A percentile compares a stretch with the other conserved stretches of the same genome.
phyloP scores from a whole-genome alignment of 257 asterid genomes.

The Linaria vulgaris region DNA sequence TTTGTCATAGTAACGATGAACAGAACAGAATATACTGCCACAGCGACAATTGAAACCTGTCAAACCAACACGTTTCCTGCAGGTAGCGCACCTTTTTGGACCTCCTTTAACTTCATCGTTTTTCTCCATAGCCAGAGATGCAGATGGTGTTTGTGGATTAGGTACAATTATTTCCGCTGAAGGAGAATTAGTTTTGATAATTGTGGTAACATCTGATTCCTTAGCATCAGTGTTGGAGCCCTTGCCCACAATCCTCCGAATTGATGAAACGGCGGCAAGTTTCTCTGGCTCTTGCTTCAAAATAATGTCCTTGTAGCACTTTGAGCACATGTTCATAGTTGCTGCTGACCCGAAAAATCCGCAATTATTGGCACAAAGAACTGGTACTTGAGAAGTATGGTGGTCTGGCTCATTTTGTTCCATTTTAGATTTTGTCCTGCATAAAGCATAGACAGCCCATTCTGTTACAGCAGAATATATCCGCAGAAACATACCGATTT shows the following conservation, averaged over 20 bases:
- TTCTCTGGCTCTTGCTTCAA: constrained; percentile 62
- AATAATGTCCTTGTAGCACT: constrained; percentile 58
- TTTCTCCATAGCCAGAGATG: constrained; percentile 18
- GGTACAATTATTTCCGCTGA: constrained; percentile 22
- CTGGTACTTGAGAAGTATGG: constrained; percentile 66
- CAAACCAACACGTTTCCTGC: constrained; percentile 62
- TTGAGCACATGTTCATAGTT: constrained; percentile 75
- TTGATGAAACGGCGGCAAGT: constrained; percentile 56
- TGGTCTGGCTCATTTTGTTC: constrained; percentile 67
- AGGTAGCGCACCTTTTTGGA: constrained; percentile 51
- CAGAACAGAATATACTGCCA: constrained; percentile 47
- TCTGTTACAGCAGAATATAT: no score
- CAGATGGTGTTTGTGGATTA: constrained; percentile 32
- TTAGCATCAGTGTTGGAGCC: constrained; percentile 22
- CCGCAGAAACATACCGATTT: no score
- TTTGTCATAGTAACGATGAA: constrained; percentile 62
- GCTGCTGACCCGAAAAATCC: constrained; percentile 71
- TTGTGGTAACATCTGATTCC: constrained; percentile 23
- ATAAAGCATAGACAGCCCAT: no score
- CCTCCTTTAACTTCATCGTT: constrained; percentile 37
- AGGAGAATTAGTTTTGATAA: constrained; percentile 21
- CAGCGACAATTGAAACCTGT: constrained; percentile 65
- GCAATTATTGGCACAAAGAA: constrained; percentile 56
- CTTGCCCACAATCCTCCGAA: constrained; percentile 55
- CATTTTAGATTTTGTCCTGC: constrained; percentile 31